phyloP scores from a whole-genome alignment of 2,329 filamentous ascomycete genomes.

The Amesomyces nigricolor region DNA sequence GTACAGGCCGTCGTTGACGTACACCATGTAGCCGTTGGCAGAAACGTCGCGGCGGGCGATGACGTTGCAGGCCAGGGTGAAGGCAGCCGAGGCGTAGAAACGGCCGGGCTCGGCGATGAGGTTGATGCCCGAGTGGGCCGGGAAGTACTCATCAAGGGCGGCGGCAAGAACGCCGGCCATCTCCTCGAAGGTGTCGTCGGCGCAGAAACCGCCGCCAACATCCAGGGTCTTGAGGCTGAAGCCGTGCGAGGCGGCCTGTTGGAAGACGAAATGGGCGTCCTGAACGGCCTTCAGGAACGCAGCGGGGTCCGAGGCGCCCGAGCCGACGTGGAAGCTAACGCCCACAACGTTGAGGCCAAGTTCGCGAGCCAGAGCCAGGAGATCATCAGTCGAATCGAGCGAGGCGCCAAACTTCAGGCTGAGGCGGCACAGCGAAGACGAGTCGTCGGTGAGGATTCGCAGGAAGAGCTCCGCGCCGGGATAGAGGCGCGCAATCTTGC shows the following conservation, averaged over 20 bases:
- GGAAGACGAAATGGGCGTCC: slow-evolving; percentile 84
- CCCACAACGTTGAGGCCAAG: slow-evolving; percentile 87
- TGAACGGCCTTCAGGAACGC: slow-evolving; percentile 87
- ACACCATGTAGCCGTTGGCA: slow-evolving; percentile 84
- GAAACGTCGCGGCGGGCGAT: slow-evolving; percentile 78
- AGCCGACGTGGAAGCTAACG: slow-evolving; percentile 97
- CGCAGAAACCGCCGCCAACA: slow-evolving; percentile 87
- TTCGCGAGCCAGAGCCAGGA: slow-evolving; percentile 73
- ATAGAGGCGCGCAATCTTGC: slow-evolving; percentile 92
- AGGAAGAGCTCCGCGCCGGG: slow-evolving; percentile 87
- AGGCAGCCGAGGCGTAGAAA: slow-evolving; percentile 90
- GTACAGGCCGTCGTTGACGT: slow-evolving; percentile 95
- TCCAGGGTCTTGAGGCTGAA: slow-evolving; percentile 83
- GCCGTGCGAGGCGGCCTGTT: slow-evolving; percentile 71
- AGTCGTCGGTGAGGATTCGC: slow-evolving; percentile 94
- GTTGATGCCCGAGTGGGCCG: slow-evolving; percentile 61
- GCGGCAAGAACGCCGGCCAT: slow-evolving; percentile 77
- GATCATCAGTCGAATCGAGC: slow-evolving; percentile 70
- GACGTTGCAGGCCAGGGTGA: slow-evolving; percentile 91
- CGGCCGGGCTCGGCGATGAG: slow-evolving; percentile 95
- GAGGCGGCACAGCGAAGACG: slow-evolving; percentile 84
- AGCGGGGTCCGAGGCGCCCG: slow-evolving; percentile 86
- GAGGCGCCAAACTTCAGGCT: slow-evolving; percentile 97
- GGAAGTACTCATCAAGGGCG: slow-evolving; percentile 85
- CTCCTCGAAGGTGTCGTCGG: slow-evolving; percentile 75